Evolutionary conservation across 2,329 filamentous ascomycete species (phyloP), one percentile per base, ranked within the genome.

Genomic region (Fusarium sp.): DNA sequence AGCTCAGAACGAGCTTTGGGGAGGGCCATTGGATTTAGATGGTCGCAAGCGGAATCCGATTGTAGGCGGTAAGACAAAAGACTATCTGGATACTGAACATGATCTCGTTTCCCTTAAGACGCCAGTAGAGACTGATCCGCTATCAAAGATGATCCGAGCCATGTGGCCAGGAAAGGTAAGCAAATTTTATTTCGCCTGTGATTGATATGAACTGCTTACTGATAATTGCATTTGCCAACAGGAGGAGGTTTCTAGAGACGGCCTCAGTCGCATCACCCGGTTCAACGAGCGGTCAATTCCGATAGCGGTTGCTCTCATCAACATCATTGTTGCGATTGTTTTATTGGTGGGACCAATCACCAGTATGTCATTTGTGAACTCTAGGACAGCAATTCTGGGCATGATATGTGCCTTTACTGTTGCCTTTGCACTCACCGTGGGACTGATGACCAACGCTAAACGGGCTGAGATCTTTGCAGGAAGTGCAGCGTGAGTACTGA

Each of bases 391-490:
- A 13, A 49, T 67, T 6, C 34, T 64, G 27, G 54, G 59, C 9
- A 54, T 58, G 6, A 67, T 59, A 49, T 64, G 54, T 16, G 42
- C 32, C 0, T 67, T 67, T 6, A 65, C 63, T 0, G 34, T 59
- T 25, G 29, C 29, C 1, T 67, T 67, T 24, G 60, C 48, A 5
- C 37, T 67, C 2, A 63, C 48, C 11, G 48, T 55, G 1, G 63
- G 53, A 2, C 25, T 64, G 3, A 55, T 67, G 34, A 60, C 63
- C 4, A 65, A 57, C 0, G 57, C 61, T 1, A 65, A 65, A 11
- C 59, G 59, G 0, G 62, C 59, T 2, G 59, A 66, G 4, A 66
- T 66, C 32, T 54, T 66, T 53, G 53, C 59, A 5, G 52, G 41
- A 1, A 64, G 62, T n/a, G 59, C 59, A n/a, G 62, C 62, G 53